Percentiles rank a stretch among this genome's conserved stretches.
These are phyloP conservation scores for Calamus simplicifolius DNA, from an alignment of 176 grass and related monocot genomes.

Conservation along the genomic window DNA sequence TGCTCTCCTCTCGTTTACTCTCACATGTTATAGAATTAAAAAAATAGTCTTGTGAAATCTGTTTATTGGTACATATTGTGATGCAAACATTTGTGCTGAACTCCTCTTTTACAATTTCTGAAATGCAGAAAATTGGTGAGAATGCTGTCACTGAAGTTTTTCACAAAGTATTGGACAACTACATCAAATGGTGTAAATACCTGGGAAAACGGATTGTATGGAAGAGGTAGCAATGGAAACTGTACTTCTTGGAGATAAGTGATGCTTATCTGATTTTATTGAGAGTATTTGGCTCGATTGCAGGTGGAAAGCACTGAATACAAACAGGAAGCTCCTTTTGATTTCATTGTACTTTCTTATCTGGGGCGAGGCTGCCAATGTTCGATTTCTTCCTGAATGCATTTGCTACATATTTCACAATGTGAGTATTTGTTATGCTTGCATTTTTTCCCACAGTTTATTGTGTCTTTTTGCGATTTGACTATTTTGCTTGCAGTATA, in stretches of 20 bases:
- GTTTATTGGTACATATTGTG: neutral
- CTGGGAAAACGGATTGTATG: conserved; percentile 69
- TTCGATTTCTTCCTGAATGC: conserved; percentile 92
- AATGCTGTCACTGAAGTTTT: conserved; percentile 74
- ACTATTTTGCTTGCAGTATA: neutral
- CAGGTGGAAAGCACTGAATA: conserved; percentile 68
- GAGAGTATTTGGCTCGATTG: conserved; percentile 15
- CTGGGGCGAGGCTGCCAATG: conserved; percentile 95
- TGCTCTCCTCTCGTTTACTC: too few relatives aligned
- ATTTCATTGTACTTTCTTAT: conserved; percentile 87
- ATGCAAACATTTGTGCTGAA: neutral
- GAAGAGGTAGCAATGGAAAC: conserved; percentile 54
- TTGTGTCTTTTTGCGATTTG: neutral
- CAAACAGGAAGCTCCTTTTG: conserved; percentile 75
- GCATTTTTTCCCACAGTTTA: neutral
- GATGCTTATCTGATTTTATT: conserved; percentile 7
- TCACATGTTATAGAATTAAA: too few relatives aligned
- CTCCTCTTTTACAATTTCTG: too few relatives aligned
- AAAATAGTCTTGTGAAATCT: too few relatives aligned
- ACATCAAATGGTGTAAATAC: conserved; percentile 90
- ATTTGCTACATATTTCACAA: conserved; percentile 98
- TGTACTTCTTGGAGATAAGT: conserved; percentile 4
- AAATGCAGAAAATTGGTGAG: conserved; percentile 90
- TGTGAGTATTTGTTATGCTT: conserved; percentile 42
- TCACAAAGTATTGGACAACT: conserved; percentile 88